Evolutionary conservation across 805 yeast species (phyloP).

Genomic region (Candida incommunis): DNA sequence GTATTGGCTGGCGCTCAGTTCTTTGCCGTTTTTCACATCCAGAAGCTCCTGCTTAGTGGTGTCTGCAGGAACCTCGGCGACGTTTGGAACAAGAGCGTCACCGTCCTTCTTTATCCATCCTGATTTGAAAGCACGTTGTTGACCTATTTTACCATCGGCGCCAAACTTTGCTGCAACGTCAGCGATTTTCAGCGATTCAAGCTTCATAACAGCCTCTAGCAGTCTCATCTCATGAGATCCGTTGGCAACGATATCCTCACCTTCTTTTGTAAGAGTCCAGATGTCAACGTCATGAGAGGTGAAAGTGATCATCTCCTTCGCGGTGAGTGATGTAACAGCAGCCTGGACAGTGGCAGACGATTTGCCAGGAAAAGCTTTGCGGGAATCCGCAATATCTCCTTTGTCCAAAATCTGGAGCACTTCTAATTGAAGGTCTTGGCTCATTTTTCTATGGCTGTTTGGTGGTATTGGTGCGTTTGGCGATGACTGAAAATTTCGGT

Average conservation of each 20-base stretch:
- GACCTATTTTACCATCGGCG: constrained; percentile 78
- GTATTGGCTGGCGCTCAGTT: constrained; percentile 49
- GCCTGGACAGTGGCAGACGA: constrained; percentile 29
- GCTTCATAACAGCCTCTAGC: constrained; percentile 54
- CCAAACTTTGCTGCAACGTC: constrained; percentile 60
- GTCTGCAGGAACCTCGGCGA: constrained; percentile 41
- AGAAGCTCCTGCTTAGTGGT: constrained; percentile 50
- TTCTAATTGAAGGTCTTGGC: constrained; percentile 14
- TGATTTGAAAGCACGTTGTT: constrained; percentile 93
- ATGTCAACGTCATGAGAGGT: constrained; percentile 58
- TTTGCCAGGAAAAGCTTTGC: constrained; percentile 45
- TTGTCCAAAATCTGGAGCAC: constrained; percentile 54
- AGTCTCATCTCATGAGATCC: constrained; percentile 90
- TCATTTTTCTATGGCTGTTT: constrained; percentile 10
- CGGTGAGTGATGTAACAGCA: constrained; percentile 75
- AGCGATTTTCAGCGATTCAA: constrained; percentile 70
- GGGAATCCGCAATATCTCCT: constrained; percentile 57
- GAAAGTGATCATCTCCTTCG: constrained; percentile 68
- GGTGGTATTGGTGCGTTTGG: background rate
- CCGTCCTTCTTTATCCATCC: constrained; percentile 91
- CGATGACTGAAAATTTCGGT: background rate
- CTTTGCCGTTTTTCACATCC: constrained; percentile 50
- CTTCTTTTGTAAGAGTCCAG: constrained; percentile 72
- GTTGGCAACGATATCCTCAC: constrained; percentile 54
- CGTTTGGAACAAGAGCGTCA: constrained; percentile 51